Evolutionary conservation across 1,139 yeast species (phyloP), one percentile per base, ranked within the genome.

Genomic region (Yamadazyma siamensis): DNA sequence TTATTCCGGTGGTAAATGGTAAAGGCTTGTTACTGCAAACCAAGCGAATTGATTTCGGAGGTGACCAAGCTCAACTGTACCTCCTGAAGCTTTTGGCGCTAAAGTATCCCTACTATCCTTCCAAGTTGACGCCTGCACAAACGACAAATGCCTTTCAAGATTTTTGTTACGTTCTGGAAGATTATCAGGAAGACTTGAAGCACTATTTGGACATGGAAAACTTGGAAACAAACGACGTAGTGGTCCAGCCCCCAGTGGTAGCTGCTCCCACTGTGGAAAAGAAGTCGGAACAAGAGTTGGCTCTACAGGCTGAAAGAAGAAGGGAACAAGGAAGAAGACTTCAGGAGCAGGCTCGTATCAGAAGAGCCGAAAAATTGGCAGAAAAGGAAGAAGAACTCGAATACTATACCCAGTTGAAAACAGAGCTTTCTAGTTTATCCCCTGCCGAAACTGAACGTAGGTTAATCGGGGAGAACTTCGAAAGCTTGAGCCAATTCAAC

Each of bases 11-110:
- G 3, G 41, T 85, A 2, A 53, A 73, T 13, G 86, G 88, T 0
- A 64, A 61, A 35, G 94, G 94, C 0, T 46, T 80, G 3, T 56
- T 87, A 32, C 62, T 73, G 27, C 82, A 80, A 38, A 68, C 91
- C 2, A 89, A 87, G 48, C 66, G 97, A 46, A 76, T 94, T 26
- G 89, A 87, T 50, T 87, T 94, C 86, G 98, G 97, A 34, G 97
- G 96, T 6, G 75, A 76, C 38, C 84, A 77, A 32, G 73, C 89
- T 2, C 76, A 73, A 20, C 76, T 71, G 29, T 89, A 71, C 44
- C 56, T 91, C 52, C 75, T 71, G 36, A 73, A 68, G 43, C 66
- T 84, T 20, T 59, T 94, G 29, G 70, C 80, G 1, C 65, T 94
- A 49, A 94, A 94, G 51, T 94, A 94, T 56, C 98, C 98, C 0